Conservation (phyloP, 768 basidiomycete species). For the Leccinum subtestaceum region DNA sequence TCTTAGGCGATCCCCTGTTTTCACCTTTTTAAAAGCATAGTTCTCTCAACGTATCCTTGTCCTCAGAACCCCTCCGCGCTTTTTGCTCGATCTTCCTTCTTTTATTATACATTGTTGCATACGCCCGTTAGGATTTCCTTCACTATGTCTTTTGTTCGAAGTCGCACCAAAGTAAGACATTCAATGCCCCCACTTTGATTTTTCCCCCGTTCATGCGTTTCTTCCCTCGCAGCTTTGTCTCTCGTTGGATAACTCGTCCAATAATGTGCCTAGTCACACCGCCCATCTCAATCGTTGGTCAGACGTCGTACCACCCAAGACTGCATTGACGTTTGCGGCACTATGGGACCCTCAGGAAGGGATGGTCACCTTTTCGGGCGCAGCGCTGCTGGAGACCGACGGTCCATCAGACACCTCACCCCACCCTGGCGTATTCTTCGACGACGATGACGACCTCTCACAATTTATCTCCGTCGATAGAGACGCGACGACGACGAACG, state of each 20-base stretch:
- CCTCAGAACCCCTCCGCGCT: neutral
- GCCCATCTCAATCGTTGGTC: slow-evolving; percentile 46
- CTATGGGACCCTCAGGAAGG: slow-evolving; percentile 59
- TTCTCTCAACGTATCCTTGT: neutral
- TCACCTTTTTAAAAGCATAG: neutral
- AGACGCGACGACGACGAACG: slow-evolving; percentile 11
- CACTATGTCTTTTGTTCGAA: slow-evolving; percentile 18
- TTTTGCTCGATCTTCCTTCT: neutral
- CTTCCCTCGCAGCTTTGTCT: slow-evolving; percentile 19
- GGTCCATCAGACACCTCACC: slow-evolving; percentile 5
- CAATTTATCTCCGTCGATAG: slow-evolving; percentile 15
- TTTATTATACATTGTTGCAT: neutral
- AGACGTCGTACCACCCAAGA: slow-evolving; percentile 52
- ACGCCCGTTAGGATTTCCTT: neutral
- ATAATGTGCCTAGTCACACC: slow-evolving; percentile 9
- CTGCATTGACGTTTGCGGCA: slow-evolving; percentile 57
- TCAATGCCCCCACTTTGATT: neutral
- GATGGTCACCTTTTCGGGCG: slow-evolving; percentile 55
- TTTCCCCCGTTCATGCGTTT: neutral
- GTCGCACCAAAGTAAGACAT: slow-evolving; percentile 24
- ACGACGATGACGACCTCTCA: slow-evolving; percentile 17
- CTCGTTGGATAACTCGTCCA: slow-evolving; percentile 20
- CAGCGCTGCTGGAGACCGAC: slow-evolving; percentile 40
- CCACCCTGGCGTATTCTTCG: slow-evolving; percentile 9
- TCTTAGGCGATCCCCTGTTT: neutral